Conservation (phyloP, 371 early-diverging fungal genomes). For the Mucor plumbeus region DNA sequence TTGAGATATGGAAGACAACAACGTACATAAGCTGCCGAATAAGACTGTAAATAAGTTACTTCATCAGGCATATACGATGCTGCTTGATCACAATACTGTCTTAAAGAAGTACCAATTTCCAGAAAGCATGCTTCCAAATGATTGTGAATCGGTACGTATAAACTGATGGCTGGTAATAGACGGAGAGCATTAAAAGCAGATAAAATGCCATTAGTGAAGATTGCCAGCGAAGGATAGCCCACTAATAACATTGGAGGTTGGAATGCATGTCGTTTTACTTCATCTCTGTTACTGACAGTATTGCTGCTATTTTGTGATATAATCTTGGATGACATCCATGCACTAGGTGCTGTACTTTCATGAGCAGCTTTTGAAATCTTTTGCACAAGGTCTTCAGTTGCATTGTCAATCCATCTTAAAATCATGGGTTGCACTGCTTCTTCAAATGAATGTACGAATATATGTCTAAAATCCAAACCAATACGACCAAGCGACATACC, state of each 20-base stretch:
- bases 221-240: slow-evolving; percentile 72
- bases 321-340: slow-evolving; percentile 54
- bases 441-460: slow-evolving; percentile 68
- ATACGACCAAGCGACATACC: slow-evolving; percentile 82
- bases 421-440: slow-evolving; percentile 65
- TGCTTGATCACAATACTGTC: slow-evolving; percentile 47
- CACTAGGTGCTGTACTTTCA: slow-evolving; percentile 42
- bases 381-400: slow-evolving; percentile 51
- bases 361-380: slow-evolving; percentile 38
- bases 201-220: slow-evolving; percentile 71
- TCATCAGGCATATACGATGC: slow-evolving; percentile 31
- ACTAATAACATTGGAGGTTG: slow-evolving; percentile 66
- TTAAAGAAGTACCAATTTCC: slow-evolving; percentile 48
- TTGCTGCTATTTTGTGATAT: slow-evolving; percentile 18
- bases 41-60: slow-evolving; percentile 33
- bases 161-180: slow-evolving; percentile 59
- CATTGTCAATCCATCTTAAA: slow-evolving; percentile 51
- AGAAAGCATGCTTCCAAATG: slow-evolving; percentile 45
- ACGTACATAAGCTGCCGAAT: slow-evolving; percentile 45
- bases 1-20: slow-evolving; percentile 53
- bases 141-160: slow-evolving; percentile 26
- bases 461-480: slow-evolving; percentile 78
- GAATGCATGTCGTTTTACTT: slow-evolving; percentile 21
- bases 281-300: slow-evolving; percentile 15
- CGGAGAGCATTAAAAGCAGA: slow-evolving; percentile 72